These are phyloP conservation scores for Penicillium crustosum DNA, from an alignment of 2,329 filamentous ascomycete genomes.

Conservation along the genomic window DNA sequence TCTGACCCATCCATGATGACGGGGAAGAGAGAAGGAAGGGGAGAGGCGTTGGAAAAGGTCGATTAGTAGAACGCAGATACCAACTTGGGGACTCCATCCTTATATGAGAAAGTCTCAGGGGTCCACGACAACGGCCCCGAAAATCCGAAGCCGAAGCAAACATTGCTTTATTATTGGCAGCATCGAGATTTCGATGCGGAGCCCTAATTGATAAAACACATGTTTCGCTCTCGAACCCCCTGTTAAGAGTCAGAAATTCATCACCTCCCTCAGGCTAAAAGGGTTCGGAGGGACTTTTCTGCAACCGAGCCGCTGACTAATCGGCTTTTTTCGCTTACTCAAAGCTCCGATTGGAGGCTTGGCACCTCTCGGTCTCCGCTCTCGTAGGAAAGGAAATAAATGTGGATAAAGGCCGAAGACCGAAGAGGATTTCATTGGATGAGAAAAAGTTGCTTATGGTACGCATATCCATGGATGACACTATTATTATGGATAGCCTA, in stretches of 20 bases:
- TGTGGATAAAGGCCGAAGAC: not conserved
- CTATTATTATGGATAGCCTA: not conserved
- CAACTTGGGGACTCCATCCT: not conserved
- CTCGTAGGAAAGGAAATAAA: not conserved
- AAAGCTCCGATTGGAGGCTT: not conserved
- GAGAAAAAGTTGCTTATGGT: not conserved
- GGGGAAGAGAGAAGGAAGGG: no score
- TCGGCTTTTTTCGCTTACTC: not conserved
- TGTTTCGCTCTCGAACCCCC: not conserved
- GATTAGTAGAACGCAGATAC: not conserved
- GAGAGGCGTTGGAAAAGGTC: not conserved
- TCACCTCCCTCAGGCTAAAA: no score
- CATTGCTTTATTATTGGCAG: not conserved
- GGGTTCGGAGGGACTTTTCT: not conserved
- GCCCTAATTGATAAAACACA: not conserved
- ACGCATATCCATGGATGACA: not conserved
- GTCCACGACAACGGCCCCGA: not conserved
- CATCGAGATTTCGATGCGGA: not conserved
- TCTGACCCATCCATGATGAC: constrained; percentile 11
- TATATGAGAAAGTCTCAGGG: not conserved
- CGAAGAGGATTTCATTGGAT: not conserved
- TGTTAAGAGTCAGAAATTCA: not conserved
- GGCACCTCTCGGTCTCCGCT: not conserved
- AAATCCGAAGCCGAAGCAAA: not conserved
- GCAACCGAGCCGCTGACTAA: not conserved